These are phyloP conservation scores for Lipomyces starkeyi DNA, from an alignment of 805 yeast genomes.

Conservation along the genomic window DNA sequence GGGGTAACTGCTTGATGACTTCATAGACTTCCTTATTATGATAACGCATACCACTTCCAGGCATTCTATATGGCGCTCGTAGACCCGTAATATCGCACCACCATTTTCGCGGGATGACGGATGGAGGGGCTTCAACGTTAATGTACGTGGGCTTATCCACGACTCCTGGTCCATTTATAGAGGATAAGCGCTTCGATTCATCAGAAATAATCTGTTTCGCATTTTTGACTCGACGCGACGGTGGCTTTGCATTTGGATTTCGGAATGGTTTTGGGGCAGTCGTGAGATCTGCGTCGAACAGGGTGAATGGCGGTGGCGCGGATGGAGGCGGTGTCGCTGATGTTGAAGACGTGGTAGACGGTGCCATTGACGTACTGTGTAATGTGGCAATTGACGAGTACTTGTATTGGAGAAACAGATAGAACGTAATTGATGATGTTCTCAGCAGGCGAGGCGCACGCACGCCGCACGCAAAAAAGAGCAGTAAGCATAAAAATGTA, in stretches of 20 bases:
- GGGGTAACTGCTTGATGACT: slow-evolving; percentile 74
- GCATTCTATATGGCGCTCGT: slow-evolving; percentile 74
- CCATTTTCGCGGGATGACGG: slow-evolving; percentile 75
- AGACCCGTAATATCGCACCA: slow-evolving; percentile 96
- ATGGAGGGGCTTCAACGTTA: slow-evolving; percentile 84
- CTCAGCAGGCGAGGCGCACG: not conserved
- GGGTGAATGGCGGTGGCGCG: slow-evolving; percentile 24
- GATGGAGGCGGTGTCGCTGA: slow-evolving; percentile 7
- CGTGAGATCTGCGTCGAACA: slow-evolving; percentile 42
- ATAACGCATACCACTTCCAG: slow-evolving; percentile 70
- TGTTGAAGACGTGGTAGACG: slow-evolving; percentile 11
- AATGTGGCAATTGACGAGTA: not conserved
- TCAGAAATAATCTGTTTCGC: slow-evolving; percentile 74
- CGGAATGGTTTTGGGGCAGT: slow-evolving; percentile 55
- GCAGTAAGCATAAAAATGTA: no score
- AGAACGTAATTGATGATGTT: not conserved
- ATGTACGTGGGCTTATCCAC: slow-evolving; percentile 63
- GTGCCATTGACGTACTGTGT: not conserved
- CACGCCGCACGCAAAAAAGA: not conserved
- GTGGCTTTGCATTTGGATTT: slow-evolving; percentile 53
- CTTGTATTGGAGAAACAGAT: not conserved
- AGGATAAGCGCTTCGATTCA: slow-evolving; percentile 68
- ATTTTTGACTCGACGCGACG: slow-evolving; percentile 72
- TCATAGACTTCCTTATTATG: slow-evolving; percentile 84
- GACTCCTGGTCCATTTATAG: slow-evolving; percentile 44